phyloP scores from a whole-genome alignment of 129 eudicot species.

The Pittosporum tobira region DNA sequence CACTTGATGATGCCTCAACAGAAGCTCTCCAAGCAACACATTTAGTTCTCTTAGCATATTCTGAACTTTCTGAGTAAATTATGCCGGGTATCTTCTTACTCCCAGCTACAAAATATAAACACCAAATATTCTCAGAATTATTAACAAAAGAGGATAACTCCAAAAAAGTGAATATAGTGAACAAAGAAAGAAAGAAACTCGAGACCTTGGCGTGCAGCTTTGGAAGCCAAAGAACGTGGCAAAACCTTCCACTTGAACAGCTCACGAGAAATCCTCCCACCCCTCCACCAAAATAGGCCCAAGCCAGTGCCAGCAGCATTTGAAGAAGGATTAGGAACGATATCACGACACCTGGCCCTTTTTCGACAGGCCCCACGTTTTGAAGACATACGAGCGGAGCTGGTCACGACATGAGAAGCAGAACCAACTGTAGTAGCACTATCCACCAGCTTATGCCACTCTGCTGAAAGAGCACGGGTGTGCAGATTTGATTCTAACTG shows the following conservation, averaged over 20 bases:
- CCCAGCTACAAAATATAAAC: conserved; percentile 45
- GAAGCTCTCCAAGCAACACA: conserved; percentile 68
- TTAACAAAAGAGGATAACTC: not conserved
- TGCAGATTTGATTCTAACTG: conserved; percentile 84
- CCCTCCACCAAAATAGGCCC: conserved; percentile 86
- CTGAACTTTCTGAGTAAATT: conserved; percentile 69
- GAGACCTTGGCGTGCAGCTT: conserved; percentile 95
- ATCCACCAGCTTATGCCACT: conserved; percentile 83
- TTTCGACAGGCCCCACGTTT: conserved; percentile 46
- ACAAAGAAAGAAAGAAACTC: no score
- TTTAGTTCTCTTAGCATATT: conserved; percentile 64
- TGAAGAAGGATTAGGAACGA: conserved; percentile 38
- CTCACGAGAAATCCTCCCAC: conserved; percentile 68
- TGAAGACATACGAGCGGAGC: conserved; percentile 43
- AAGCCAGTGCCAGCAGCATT: conserved; percentile 56
- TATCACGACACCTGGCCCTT: conserved; percentile 27
- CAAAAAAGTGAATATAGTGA: no score
- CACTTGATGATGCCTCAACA: conserved; percentile 64
- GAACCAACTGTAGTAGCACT: conserved; percentile 68
- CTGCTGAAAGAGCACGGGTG: conserved; percentile 63
- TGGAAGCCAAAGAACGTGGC: conserved; percentile 59
- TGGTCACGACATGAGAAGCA: conserved; percentile 52
- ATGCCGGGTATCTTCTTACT: conserved; percentile 67
- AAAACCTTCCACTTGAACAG: conserved; percentile 81
- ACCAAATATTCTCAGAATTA: conserved; percentile 1